These are phyloP conservation scores for Parsonsia alboflavescens DNA, from an alignment of 257 asterid genomes.

Conservation along the genomic window DNA sequence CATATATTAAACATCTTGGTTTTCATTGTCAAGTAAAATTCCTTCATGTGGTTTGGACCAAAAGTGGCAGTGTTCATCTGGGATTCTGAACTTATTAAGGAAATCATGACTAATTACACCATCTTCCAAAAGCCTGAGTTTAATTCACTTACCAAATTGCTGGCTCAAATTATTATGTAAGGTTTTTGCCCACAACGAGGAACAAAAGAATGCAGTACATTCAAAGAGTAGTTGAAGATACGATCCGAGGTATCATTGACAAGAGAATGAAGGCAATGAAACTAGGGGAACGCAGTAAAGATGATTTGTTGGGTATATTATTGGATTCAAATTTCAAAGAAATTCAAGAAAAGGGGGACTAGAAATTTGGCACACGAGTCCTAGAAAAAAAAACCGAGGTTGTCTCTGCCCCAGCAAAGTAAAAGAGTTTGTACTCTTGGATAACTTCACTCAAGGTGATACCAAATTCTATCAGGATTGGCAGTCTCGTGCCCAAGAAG, in stretches of 20 bases:
- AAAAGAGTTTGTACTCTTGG: constrained; percentile 50
- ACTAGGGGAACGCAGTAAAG: constrained; percentile 29
- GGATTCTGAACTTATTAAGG: constrained; percentile 24
- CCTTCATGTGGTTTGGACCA: constrained; percentile 24
- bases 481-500: no score
- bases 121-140: constrained; percentile 15
- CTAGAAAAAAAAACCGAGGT: constrained; percentile 13
- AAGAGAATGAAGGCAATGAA: constrained; percentile 32
- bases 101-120: constrained; percentile 13
- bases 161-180: constrained; percentile 2
- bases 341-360: constrained; percentile 27
- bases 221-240: constrained; percentile 15
- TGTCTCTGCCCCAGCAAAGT: constrained; percentile 27
- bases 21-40: neutral
- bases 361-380: constrained; percentile 26
- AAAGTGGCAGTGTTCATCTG: constrained; percentile 13
- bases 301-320: constrained; percentile 38
- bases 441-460: constrained; percentile 32
- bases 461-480: constrained; percentile 18
- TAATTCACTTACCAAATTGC: constrained; percentile 15
- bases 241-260: constrained; percentile 24
- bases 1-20: no score
- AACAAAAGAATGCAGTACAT: constrained; percentile 36
- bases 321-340: constrained; percentile 39
- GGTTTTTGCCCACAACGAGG: constrained; percentile 39